These are phyloP conservation scores for Albophoma yamanashiensis DNA, from an alignment of 2,329 filamentous ascomycete species.

Conservation along the genomic window DNA sequence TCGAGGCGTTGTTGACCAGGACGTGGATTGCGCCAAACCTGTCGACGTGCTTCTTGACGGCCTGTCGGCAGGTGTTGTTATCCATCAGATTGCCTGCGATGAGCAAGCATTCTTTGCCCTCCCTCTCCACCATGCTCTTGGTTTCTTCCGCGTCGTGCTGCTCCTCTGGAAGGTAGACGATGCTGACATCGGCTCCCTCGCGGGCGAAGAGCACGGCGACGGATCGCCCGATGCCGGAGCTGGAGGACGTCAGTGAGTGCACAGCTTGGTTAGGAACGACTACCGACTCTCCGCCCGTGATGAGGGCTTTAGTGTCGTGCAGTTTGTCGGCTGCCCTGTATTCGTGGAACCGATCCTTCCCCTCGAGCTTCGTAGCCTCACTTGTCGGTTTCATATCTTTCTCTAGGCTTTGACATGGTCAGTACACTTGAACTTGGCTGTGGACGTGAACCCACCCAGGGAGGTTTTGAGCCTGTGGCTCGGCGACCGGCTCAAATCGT, in stretches of 20 bases:
- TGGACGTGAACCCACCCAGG: slow-evolving; percentile 19
- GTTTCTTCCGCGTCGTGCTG: slow-evolving; percentile 44
- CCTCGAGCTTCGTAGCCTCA: slow-evolving; percentile 28
- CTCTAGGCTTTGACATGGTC: slow-evolving; percentile 16
- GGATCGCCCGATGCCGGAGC: slow-evolving; percentile 43
- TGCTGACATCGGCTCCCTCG: slow-evolving; percentile 45
- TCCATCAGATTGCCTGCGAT: slow-evolving; percentile 38
- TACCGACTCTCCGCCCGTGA: slow-evolving; percentile 45
- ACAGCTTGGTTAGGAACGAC: background rate
- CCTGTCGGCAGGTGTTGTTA: slow-evolving; percentile 35
- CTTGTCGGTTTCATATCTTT: slow-evolving; percentile 26
- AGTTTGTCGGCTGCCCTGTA: slow-evolving; percentile 36
- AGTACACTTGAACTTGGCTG: background rate
- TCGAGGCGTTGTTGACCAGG: slow-evolving; percentile 48
- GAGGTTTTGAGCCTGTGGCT: slow-evolving; percentile 23
- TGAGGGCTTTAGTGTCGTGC: slow-evolving; percentile 37
- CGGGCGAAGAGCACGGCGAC: slow-evolving; percentile 45
- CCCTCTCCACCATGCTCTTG: slow-evolving; percentile 38
- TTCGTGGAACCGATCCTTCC: slow-evolving; percentile 23
- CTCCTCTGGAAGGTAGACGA: slow-evolving; percentile 45
- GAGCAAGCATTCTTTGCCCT: slow-evolving; percentile 34
- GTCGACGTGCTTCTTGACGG: slow-evolving; percentile 42
- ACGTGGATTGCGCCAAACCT: slow-evolving; percentile 34
- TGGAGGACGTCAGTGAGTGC: slow-evolving; percentile 7
- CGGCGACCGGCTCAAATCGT: slow-evolving; percentile 21